Conservation (phyloP, 179 eudicot species). For the Amaranthus tricolor region DNA sequence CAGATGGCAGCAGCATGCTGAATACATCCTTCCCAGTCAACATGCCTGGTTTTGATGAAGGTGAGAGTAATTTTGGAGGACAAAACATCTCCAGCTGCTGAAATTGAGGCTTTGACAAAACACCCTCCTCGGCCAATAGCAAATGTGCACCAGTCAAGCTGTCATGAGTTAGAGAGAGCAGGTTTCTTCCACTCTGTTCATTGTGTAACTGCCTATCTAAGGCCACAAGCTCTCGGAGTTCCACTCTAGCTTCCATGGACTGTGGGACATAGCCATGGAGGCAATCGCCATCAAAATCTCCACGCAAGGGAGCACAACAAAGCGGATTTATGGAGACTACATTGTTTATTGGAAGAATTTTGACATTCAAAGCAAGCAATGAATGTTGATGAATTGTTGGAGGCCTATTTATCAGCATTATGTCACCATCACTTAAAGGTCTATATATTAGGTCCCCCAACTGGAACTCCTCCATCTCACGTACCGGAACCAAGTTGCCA, state of each 20-base stretch:
- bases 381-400: conserved; percentile 96
- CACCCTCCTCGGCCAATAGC: conserved; percentile 56
- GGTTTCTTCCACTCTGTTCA: conserved; percentile 72
- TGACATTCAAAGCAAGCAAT: conserved; percentile 65
- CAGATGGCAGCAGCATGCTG: conserved; percentile 66
- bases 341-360: conserved; percentile 60
- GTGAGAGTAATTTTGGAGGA: conserved; percentile 31
- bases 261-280: conserved; percentile 92
- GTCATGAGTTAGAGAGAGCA: conserved; percentile 73
- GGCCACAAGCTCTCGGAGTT: conserved; percentile 82
- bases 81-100: conserved; percentile 84
- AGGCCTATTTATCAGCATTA: conserved; percentile 81
- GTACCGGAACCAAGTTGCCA: conserved; percentile 47
- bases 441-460: conserved; percentile 62
- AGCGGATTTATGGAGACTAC: conserved; percentile 84
- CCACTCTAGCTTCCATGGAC: conserved; percentile 61
- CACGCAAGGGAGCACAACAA: conserved; percentile 78
- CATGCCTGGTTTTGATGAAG: conserved; percentile 26
- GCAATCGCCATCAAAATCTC: conserved; percentile 96
- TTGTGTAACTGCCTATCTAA: conserved; percentile 62
- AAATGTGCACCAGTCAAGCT: conserved; percentile 84
- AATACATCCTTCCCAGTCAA: conserved; percentile 85
- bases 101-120: conserved; percentile 47
- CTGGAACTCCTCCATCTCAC: conserved; percentile 50
- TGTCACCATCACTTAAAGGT: conserved; percentile 80